phyloP scores from a whole-genome alignment of 2,329 filamentous ascomycete genomes.

The Metarhizium humberi region DNA sequence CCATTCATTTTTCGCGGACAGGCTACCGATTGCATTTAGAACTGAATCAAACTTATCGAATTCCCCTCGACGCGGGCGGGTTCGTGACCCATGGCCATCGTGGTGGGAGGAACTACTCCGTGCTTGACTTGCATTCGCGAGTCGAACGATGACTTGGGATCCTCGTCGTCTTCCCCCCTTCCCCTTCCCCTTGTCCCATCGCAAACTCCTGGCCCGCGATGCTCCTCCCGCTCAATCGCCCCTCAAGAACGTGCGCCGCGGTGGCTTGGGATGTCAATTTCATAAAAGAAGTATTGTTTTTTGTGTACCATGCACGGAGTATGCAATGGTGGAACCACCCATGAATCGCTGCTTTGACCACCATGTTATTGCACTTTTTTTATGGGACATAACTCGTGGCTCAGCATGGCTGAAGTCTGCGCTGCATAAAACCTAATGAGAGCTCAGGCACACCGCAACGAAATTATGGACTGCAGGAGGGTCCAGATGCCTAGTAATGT shows the following conservation, averaged over 20 bases:
- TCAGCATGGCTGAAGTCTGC: not conserved
- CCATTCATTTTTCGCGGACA: not conserved
- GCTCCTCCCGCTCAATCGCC: not conserved
- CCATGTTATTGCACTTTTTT: not conserved
- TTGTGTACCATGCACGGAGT: not conserved
- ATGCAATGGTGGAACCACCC: not conserved
- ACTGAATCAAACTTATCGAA: not conserved
- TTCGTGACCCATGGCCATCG: not conserved
- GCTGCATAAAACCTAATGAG: not conserved
- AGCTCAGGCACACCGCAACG: conserved; percentile 2
- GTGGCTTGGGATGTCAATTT: not conserved
- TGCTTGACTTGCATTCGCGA: conserved; percentile 4
- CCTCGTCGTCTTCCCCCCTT: not conserved
- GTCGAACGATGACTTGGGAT: not conserved
- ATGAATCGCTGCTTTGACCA: conserved; percentile 1
- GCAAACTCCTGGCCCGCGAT: conserved; percentile 1
- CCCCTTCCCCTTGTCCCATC: not conserved
- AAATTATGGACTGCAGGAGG: conserved; percentile 4
- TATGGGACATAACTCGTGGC: conserved; percentile 1
- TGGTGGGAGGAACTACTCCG: not conserved
- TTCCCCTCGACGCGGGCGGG: not conserved
- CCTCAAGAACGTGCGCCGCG: not conserved
- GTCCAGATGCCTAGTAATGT: not conserved
- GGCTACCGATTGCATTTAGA: not conserved
- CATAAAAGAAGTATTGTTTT: not conserved